Percentiles rank a stretch among this genome's conserved stretches.
Conservation (phyloP, 208 protist species). For the Giardia duodenalis region DNA sequence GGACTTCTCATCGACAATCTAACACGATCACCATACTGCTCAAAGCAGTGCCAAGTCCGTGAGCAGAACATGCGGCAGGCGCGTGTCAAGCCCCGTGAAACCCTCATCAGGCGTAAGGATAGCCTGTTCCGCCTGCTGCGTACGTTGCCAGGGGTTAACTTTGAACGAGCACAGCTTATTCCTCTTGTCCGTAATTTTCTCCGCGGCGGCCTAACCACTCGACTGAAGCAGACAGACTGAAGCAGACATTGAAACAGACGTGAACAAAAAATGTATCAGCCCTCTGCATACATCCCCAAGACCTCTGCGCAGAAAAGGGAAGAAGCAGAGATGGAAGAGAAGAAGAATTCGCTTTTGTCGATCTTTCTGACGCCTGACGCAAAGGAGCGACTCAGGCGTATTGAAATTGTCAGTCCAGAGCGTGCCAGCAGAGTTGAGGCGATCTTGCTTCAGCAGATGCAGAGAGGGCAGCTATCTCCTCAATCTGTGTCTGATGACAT, state of each 20-base stretch:
- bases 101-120: background rate
- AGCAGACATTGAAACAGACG: too few species aligned
- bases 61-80: conserved; percentile 1
- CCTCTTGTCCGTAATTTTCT: too few species aligned
- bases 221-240: too few species aligned
- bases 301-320: too few species aligned
- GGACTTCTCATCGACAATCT: background rate
- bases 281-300: too few species aligned
- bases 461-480: background rate
- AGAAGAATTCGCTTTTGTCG: background rate
- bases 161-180: too few species aligned
- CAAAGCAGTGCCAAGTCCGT: background rate
- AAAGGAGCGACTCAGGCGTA: background rate
- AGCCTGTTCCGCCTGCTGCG: background rate
- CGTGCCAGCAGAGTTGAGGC: background rate
- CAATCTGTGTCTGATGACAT: background rate
- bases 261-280: too few species aligned
- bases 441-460: background rate
- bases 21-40: background rate
- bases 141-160: background rate
- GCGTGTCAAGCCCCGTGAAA: background rate
- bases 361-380: background rate
- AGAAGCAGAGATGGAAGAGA: too few species aligned
- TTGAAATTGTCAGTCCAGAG: background rate
- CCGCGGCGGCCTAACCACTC: too few species aligned